Base-by-base conservation (phyloP, 1,284 basidiomycete genomes). In the Fomitopsis pinicola region DNA sequence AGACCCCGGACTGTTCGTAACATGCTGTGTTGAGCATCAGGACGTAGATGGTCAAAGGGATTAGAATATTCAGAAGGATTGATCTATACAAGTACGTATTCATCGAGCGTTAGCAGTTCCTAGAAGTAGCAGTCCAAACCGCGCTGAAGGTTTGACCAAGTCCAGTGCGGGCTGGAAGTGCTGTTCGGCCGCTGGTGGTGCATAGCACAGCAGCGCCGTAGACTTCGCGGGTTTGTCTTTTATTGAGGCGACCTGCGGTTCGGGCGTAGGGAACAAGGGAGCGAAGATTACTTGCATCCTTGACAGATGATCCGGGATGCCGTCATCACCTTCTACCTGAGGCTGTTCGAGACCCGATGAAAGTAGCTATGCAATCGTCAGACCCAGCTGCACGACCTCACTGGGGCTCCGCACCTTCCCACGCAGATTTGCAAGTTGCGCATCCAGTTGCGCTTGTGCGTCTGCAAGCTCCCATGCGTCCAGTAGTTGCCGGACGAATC, bases 71-170 rank as follows among this genome's bases (percentile, higher is more conserved):
- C 48, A 33, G 48, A 28, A 48, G 46, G 9, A 30, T 53, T 6
- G 17, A 33, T 54, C 36, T 36, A 36, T 46, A 55, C 50, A 59
- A 54, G 8, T 14, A 26, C 45, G 42, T 10, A 5, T 22, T 69
- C 71, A 76, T 55, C 68, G 67, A 55, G 67, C 45, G 33, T 66
- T 55, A 10, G 71, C 67, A 60, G 65, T 71, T 15, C 73, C 75
- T 56, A 80, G 74, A 57, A 78, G 73, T 14, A 81, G 68, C 59
- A 80, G 67, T 5, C 78, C 78, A 62, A 81, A 79, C 42, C 80
- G 72, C n/a, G 76, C 71, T 6, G 76, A 75, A n/a, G 79, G 76
- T 57, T 80, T 80, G 17, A 77, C 77, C 38, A 80, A 68, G 12
- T 77, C 73, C 60, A 81, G 58, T 9, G 76, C 70, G 35, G 77